These are phyloP conservation scores for Amylocarpus encephaloides DNA, from an alignment of 2,329 filamentous ascomycete genomes.

Conservation along the genomic window DNA sequence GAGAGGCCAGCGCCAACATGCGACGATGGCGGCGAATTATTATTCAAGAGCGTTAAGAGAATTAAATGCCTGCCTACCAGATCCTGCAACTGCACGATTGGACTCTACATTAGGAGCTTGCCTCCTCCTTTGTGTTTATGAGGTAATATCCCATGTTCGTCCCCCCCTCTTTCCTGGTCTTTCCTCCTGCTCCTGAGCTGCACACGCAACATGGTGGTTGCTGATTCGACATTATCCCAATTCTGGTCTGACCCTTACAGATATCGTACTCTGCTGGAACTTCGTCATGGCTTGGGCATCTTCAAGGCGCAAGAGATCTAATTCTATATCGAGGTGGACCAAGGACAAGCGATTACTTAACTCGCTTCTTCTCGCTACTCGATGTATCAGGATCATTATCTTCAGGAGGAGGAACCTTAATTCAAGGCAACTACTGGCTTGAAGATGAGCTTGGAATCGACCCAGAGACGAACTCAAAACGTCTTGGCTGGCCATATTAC, in stretches of 20 bases:
- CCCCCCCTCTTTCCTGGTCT: too few species aligned
- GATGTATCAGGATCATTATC: conserved; percentile 28
- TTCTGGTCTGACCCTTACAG: conserved; percentile 12
- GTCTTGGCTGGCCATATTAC: conserved; percentile 26
- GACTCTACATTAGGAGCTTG: conserved; percentile 28
- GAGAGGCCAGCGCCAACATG: conserved; percentile 24
- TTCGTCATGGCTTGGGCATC: conserved; percentile 27
- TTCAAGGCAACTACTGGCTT: conserved; percentile 29
- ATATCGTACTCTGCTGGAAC: conserved; percentile 25
- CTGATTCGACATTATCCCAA: too few species aligned
- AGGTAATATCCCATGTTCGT: conserved; percentile 15
- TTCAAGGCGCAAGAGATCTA: conserved; percentile 28
- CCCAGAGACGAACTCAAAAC: background rate
- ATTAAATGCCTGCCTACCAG: conserved; percentile 21
- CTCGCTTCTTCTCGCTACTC: conserved; percentile 28
- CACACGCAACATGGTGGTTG: too few species aligned
- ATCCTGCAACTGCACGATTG: conserved; percentile 21
- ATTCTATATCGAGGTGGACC: conserved; percentile 28
- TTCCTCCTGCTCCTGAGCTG: too few species aligned
- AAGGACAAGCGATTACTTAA: conserved; percentile 24
- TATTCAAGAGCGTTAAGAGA: conserved; percentile 27
- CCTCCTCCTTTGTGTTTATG: conserved; percentile 29
- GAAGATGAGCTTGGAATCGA: conserved; percentile 12
- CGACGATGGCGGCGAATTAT: conserved; percentile 22
- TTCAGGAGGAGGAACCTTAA: conserved; percentile 24